These are phyloP conservation scores for Przewalskia tangutica DNA, from an alignment of 257 asterid species.

Conservation along the genomic window DNA sequence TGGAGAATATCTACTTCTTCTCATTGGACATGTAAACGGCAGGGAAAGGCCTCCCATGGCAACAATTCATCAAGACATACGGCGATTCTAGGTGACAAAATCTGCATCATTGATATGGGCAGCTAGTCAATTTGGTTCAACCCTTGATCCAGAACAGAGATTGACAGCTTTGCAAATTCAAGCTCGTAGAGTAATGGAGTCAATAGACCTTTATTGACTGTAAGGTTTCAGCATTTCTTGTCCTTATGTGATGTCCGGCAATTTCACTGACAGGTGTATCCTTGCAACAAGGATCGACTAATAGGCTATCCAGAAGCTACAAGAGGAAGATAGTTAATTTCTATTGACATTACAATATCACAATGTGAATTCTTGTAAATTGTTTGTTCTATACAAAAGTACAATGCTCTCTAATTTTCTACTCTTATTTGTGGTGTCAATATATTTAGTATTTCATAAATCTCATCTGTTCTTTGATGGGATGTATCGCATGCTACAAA, in stretches of 20 bases:
- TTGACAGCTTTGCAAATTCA: constrained; percentile 74
- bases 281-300: not conserved
- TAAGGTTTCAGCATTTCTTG: not conserved
- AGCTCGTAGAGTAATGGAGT: constrained; percentile 79
- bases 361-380: not conserved
- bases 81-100: constrained; percentile 77
- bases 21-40: constrained; percentile 81
- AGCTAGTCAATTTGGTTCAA: constrained; percentile 80
- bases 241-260: not conserved
- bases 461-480: constrained; percentile 44
- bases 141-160: constrained; percentile 74
- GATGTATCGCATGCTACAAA: constrained; percentile 67
- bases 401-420: constrained; percentile 10
- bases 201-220: constrained; percentile 62
- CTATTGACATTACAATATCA: not conserved
- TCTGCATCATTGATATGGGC: constrained; percentile 96
- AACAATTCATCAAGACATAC: constrained; percentile 66
- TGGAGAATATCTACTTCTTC: constrained; percentile 84
- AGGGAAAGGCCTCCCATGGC: constrained; percentile 79
- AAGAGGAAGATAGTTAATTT: not conserved
- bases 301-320: not conserved
- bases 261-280: not conserved
- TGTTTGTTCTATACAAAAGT: constrained; percentile 5
- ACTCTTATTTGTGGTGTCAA: constrained; percentile 51
- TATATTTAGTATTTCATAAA: constrained; percentile 44